Evolutionary conservation across 1,284 basidiomycete genomes (phyloP).

Genomic region (Ustilago cynodontis): DNA sequence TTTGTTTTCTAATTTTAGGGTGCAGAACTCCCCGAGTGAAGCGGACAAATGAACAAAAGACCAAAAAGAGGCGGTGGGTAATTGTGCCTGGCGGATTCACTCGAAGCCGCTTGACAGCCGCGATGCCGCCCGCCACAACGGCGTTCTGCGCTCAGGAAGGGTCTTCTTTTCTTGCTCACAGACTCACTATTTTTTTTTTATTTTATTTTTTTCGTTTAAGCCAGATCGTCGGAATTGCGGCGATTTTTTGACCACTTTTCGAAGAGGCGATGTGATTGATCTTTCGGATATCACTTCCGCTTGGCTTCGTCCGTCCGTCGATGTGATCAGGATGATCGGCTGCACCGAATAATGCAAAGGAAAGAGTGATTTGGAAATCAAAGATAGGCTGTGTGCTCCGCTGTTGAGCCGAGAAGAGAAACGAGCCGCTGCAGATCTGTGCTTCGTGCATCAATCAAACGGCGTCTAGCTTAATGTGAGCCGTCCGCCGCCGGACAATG

Average conservation of each 20-base stretch:
- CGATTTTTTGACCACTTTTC: constrained; percentile 9
- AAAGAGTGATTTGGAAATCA: neutral
- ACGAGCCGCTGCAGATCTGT: constrained; percentile 2
- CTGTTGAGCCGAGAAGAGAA: neutral
- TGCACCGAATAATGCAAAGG: neutral
- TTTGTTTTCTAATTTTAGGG: constrained; percentile 1
- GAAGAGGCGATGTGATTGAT: neutral
- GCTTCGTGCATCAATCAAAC: neutral
- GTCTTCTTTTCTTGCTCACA: neutral
- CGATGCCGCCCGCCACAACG: neutral
- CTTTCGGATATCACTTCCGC: neutral
- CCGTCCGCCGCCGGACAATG: neutral
- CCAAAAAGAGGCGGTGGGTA: too few relatives aligned
- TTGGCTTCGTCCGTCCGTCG: neutral
- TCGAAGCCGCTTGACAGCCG: too few relatives aligned
- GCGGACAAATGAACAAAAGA: neutral
- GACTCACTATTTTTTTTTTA: neutral
- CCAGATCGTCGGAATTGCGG: constrained; percentile 26
- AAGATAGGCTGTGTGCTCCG: too few relatives aligned
- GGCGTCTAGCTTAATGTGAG: neutral
- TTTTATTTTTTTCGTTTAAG: too few relatives aligned
- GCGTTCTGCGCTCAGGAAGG: neutral
- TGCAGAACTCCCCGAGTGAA: neutral
- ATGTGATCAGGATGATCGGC: neutral
- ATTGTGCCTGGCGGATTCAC: neutral